Conservation (phyloP, 345 rosid genomes). For the Eucalyptus sp. region DNA sequence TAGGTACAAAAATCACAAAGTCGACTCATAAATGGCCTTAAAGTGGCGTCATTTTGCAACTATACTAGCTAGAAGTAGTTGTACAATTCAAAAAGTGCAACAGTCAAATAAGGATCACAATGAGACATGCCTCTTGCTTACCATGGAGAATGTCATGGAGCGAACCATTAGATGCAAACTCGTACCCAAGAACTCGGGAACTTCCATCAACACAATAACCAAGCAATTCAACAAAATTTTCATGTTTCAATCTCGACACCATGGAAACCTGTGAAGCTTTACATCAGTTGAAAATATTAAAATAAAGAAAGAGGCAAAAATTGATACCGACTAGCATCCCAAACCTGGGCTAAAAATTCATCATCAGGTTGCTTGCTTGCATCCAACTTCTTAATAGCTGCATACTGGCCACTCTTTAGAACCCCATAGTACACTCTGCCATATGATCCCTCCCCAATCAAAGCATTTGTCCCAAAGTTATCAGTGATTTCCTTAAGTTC, state of each 20-base stretch:
- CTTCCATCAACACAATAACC: slow-evolving; percentile 81
- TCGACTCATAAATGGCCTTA: not conserved
- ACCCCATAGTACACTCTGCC: slow-evolving; percentile 82
- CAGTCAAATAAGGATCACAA: not conserved
- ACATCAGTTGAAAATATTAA: not conserved
- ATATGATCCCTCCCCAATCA: slow-evolving; percentile 89
- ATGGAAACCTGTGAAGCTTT: slow-evolving; percentile 54
- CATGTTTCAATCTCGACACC: slow-evolving; percentile 87
- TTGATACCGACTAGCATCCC: not conserved
- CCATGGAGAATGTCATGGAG: slow-evolving; percentile 93
- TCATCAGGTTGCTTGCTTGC: slow-evolving; percentile 87
- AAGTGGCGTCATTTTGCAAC: not conserved
- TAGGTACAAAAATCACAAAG: not conserved
- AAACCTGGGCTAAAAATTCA: slow-evolving; percentile 83
- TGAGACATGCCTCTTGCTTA: not conserved
- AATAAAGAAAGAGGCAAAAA: not conserved
- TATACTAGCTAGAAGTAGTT: not conserved
- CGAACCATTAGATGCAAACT: slow-evolving; percentile 88
- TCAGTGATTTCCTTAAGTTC: slow-evolving; percentile 61
- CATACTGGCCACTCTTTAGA: slow-evolving; percentile 47
- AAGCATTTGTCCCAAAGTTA: slow-evolving; percentile 46
- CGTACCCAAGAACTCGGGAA: slow-evolving; percentile 77
- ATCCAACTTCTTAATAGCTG: slow-evolving; percentile 86
- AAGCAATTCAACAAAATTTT: slow-evolving; percentile 65
- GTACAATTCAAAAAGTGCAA: not conserved